Evolutionary conservation across 257 asterid species (phyloP).

Genomic region (Linaria vulgaris): DNA sequence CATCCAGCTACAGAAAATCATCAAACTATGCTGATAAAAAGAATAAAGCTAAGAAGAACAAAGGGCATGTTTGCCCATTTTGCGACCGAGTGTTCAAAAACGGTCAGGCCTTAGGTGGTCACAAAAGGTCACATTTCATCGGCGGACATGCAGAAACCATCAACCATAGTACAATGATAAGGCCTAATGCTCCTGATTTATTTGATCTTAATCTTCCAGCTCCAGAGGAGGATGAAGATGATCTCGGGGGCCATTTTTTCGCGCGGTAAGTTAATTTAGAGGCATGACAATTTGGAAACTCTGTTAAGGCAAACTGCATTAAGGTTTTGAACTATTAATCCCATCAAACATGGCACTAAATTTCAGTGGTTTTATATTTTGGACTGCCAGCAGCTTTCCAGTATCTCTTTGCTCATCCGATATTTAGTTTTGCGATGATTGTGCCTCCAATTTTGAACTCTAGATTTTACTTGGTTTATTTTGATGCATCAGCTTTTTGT

Average conservation of each 20-base stretch:
- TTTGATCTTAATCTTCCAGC: slow-evolving; percentile 93
- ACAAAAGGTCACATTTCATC: slow-evolving; percentile 83
- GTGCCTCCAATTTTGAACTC: slow-evolving; percentile 24
- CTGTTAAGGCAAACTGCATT: no score
- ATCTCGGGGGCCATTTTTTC: slow-evolving; percentile 31
- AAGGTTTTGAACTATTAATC: no score
- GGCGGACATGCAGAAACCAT: slow-evolving; percentile 40
- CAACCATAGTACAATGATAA: slow-evolving; percentile 33
- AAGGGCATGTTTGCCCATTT: slow-evolving; percentile 70
- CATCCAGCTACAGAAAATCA: slow-evolving; percentile 35
- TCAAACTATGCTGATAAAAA: slow-evolving; percentile 39
- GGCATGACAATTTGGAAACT: no score
- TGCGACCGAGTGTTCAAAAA: slow-evolving; percentile 80
- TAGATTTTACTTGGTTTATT: slow-evolving; percentile 20
- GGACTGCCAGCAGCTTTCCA: slow-evolving; percentile 11
- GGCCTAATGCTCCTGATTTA: slow-evolving; percentile 46
- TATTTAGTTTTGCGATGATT: slow-evolving; percentile 18
- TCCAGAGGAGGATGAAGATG: slow-evolving; percentile 60
- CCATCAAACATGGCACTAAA: neutral
- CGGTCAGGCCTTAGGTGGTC: slow-evolving; percentile 98
- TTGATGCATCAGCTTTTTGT: slow-evolving; percentile 17
- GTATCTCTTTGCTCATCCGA: slow-evolving; percentile 1
- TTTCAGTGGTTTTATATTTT: slow-evolving; percentile 1
- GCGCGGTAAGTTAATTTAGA: slow-evolving; percentile 31
- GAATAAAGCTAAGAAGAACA: slow-evolving; percentile 49